These are phyloP conservation scores for Hericium coralloides DNA, from an alignment of 768 basidiomycete species.

Conservation along the genomic window DNA sequence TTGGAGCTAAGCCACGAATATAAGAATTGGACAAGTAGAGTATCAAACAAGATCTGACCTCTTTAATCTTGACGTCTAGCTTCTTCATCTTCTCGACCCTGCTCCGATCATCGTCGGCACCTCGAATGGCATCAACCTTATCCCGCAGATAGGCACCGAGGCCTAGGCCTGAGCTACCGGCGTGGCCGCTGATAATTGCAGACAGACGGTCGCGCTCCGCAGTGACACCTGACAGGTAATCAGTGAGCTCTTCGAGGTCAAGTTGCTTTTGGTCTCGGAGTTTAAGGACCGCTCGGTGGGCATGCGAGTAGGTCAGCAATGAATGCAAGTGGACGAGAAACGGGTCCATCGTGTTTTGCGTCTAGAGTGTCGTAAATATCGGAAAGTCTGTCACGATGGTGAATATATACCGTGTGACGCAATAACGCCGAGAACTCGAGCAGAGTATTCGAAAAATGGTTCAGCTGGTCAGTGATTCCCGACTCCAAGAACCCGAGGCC, in stretches of 20 bases:
- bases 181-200: slow-evolving; percentile 83
- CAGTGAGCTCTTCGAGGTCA: slow-evolving; percentile 95
- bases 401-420: slow-evolving; percentile 63
- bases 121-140: slow-evolving; percentile 83
- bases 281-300: slow-evolving; percentile 90
- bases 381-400: background rate
- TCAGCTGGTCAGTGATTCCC: slow-evolving; percentile 95
- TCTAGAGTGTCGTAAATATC: slow-evolving; percentile 33
- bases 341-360: slow-evolving; percentile 85
- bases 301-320: slow-evolving; percentile 86
- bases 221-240: slow-evolving; percentile 89
- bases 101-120: slow-evolving; percentile 88
- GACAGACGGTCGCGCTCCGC: slow-evolving; percentile 88
- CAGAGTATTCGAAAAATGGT: slow-evolving; percentile 93
- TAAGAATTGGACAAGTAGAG: background rate
- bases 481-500: slow-evolving; percentile 97
- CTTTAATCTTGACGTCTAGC: slow-evolving; percentile 90
- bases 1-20: slow-evolving; percentile 56
- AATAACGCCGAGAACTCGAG: slow-evolving; percentile 89
- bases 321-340: slow-evolving; percentile 88
- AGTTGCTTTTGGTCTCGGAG: slow-evolving; percentile 97
- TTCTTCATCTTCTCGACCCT: slow-evolving; percentile 91
- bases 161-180: slow-evolving; percentile 76
- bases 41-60: slow-evolving; percentile 42
- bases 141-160: slow-evolving; percentile 87